These are phyloP conservation scores for Vigna hirtella DNA, from an alignment of 306 rosid genomes.

Conservation along the genomic window DNA sequence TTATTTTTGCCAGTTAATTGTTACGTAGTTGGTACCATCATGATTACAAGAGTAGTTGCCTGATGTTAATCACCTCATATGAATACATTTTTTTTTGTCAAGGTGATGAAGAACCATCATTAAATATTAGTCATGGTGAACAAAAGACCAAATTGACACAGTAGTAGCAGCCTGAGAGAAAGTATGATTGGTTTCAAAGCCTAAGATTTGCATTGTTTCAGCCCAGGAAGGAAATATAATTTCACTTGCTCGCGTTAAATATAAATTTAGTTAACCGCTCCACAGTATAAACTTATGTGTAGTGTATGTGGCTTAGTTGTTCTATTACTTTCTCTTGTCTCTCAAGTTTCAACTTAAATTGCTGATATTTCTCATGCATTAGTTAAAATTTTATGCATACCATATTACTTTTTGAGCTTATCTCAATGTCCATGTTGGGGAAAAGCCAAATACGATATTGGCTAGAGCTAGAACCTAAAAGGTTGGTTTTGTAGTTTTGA, in stretches of 20 bases:
- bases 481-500: too few relatives aligned
- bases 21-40: not conserved
- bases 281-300: not conserved
- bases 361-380: not conserved
- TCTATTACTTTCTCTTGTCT: constrained; percentile 24
- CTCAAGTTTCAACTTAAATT: not conserved
- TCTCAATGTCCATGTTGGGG: not conserved
- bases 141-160: not conserved
- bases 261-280: constrained; percentile 1
- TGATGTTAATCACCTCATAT: not conserved
- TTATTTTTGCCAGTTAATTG: not conserved
- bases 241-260: not conserved
- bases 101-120: not conserved
- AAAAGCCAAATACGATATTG: too few relatives aligned
- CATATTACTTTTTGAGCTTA: not conserved
- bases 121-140: not conserved
- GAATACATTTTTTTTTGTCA: not conserved
- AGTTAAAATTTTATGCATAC: constrained; percentile 4
- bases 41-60: not conserved
- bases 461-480: too few relatives aligned
- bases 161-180: not conserved
- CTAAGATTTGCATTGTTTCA: constrained; percentile 1
- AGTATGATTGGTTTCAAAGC: not conserved
- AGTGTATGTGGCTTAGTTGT: constrained; percentile 6
- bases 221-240: constrained; percentile 20